Evolutionary conservation across 345 rosid species (phyloP), one percentile per base, ranked within the genome.

Genomic region (Aethionema arabicum): DNA sequence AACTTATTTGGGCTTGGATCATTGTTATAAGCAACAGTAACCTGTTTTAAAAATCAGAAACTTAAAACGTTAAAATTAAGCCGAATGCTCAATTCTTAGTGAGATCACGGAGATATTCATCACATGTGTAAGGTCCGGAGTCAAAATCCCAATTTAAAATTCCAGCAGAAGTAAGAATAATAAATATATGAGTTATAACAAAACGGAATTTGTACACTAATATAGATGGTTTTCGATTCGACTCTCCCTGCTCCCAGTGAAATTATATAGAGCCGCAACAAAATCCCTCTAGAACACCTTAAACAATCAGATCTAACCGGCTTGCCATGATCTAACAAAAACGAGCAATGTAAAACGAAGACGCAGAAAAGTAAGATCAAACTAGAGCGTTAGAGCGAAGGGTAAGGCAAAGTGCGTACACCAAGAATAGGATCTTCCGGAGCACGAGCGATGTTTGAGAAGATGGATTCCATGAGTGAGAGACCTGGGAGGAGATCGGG

Each of bases 1-100:
- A 92, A 66, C 83, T 92, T 92, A 15, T 42, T 63, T n/a, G 96
- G 97, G 53, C 90, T 93, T 7, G 82, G 78, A 70, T 90, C 99
- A 66, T 90, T 87, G 83, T 93, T 93, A 55, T 76, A 93, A 21
- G 99, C 97, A 59, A 85, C 95, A 32, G 99, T 93, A 8, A 93
- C 95, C 99, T 91, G 66, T 62, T 56, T 33, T 51, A 12, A 33
- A 7, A 37, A n/a, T 15, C 15, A 61, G 8, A 21, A 32, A 32
- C 31, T 63, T 54, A 16, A 61, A 33, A 63, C 45, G 38, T 59
- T 31, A 30, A 37, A 69, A 35, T 31, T n/a, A 45, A 37, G 8
- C 13, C 13, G 7, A 4, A 35, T 4, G 37, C 43, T 15, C 35
- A 21, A 43, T 43, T 11, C 47, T 6, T 13, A 43, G 38, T 35